Evolutionary conservation across 2,329 filamentous ascomycete species (phyloP).

Genomic region (Graphilbum sp.): DNA sequence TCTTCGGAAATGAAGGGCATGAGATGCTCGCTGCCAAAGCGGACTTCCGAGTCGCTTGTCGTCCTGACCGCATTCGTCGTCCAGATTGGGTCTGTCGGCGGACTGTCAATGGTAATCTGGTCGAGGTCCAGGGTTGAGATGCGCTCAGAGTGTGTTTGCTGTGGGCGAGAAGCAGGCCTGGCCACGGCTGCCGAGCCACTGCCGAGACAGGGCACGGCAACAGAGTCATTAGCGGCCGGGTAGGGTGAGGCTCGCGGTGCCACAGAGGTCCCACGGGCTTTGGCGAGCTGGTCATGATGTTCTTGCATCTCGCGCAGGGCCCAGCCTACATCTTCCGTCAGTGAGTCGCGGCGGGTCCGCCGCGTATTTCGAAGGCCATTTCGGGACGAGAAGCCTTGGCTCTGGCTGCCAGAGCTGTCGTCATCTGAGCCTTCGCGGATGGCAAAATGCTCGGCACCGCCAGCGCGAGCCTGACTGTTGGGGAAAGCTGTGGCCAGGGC

Average conservation of each 20-base stretch:
- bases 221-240: too few species aligned
- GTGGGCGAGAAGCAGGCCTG: too few species aligned
- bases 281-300: slow-evolving; percentile 50
- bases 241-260: background rate
- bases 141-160: too few species aligned
- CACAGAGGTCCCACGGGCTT: slow-evolving; percentile 15
- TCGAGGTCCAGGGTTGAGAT: slow-evolving; percentile 18
- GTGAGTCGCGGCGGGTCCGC: slow-evolving; percentile 38
- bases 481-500: slow-evolving; percentile 59
- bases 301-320: slow-evolving; percentile 69
- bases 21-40: slow-evolving; percentile 11
- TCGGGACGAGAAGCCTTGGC: background rate
- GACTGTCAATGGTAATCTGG: slow-evolving; percentile 19
- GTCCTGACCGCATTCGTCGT: slow-evolving; percentile 13
- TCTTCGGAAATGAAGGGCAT: slow-evolving; percentile 17
- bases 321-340: slow-evolving; percentile 47
- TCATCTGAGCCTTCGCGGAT: slow-evolving; percentile 48
- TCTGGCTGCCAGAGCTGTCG: slow-evolving; percentile 17
- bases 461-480: slow-evolving; percentile 51
- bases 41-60: background rate
- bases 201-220: too few species aligned
- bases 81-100: slow-evolving; percentile 18
- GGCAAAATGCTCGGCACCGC: slow-evolving; percentile 55
- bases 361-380: slow-evolving; percentile 1
- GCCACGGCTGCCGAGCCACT: too few species aligned